Evolutionary conservation across 768 basidiomycete species (phyloP).

Genomic region (Termitomyces sp.): DNA sequence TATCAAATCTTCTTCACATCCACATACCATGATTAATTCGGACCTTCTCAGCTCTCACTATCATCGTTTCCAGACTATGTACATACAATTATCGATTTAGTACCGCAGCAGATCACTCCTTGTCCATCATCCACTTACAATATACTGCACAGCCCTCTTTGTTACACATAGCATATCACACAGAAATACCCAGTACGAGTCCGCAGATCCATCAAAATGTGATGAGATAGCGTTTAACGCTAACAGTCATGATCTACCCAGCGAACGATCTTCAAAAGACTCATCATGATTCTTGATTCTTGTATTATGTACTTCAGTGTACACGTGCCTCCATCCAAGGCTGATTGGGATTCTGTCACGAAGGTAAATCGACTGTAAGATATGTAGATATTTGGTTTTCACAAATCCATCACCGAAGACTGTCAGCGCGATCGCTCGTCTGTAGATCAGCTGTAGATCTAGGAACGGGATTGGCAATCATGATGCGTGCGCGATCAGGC

Average conservation of each 20-base stretch:
- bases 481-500: background rate
- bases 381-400: background rate
- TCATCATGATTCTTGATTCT: background rate
- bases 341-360: background rate
- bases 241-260: background rate
- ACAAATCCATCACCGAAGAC: constrained; percentile 8
- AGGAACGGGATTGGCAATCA: constrained; percentile 18
- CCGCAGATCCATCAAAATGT: constrained; percentile 2
- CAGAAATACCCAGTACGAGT: background rate
- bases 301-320: too few species aligned
- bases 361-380: constrained; percentile 4
- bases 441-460: constrained; percentile 11
- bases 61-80: constrained; percentile 12
- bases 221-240: background rate
- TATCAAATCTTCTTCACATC: constrained; percentile 11
- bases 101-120: constrained; percentile 4
- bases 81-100: constrained; percentile 8
- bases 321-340: too few species aligned
- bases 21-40: constrained; percentile 7
- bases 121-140: constrained; percentile 2
- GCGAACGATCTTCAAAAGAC: background rate
- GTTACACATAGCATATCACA: background rate
- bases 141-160: constrained; percentile 3
- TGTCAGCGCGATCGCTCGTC: background rate
- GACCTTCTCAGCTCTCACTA: constrained; percentile 11